These are phyloP conservation scores for Sedum album DNA, from an alignment of 164 flowering plant species.

Conservation along the genomic window DNA sequence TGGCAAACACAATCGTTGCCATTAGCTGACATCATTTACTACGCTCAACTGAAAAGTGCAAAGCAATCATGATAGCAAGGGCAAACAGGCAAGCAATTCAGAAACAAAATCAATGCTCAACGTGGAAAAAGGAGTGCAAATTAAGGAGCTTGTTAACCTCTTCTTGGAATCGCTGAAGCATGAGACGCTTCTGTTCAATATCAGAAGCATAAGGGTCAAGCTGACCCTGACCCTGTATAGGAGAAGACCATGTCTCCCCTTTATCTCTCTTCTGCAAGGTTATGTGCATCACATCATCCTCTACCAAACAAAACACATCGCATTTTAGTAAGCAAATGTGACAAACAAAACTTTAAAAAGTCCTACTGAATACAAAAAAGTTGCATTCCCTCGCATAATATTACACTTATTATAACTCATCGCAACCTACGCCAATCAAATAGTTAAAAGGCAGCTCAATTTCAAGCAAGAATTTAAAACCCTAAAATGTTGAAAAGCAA, in stretches of 20 bases:
- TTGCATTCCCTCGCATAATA: not conserved
- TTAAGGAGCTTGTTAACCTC: constrained; percentile 37
- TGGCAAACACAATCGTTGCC: not conserved
- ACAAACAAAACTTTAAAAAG: not conserved
- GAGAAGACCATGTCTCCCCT: constrained; percentile 92
- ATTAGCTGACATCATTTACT: not conserved
- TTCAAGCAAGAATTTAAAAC: not conserved
- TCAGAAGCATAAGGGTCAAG: constrained; percentile 69
- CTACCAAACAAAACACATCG: constrained; percentile 24
- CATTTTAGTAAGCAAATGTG: not conserved
- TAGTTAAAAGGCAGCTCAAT: not conserved
- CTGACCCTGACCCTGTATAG: constrained; percentile 77
- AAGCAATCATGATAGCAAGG: not conserved
- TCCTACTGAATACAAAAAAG: not conserved
- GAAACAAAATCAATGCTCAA: not conserved
- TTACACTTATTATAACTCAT: not conserved
- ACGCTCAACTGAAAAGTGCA: not conserved
- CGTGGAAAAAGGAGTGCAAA: not conserved
- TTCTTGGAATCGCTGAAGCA: constrained; percentile 93
- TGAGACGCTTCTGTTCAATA: constrained; percentile 86
- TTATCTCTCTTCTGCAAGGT: constrained; percentile 86
- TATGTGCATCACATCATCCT: constrained; percentile 83
- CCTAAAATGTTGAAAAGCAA: too few species aligned
- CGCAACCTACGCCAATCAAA: not conserved
- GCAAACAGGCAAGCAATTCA: not conserved